Evolutionary conservation across 2,329 filamentous ascomycete species (phyloP).

Genomic region (Pseudogymnoascus sp.): DNA sequence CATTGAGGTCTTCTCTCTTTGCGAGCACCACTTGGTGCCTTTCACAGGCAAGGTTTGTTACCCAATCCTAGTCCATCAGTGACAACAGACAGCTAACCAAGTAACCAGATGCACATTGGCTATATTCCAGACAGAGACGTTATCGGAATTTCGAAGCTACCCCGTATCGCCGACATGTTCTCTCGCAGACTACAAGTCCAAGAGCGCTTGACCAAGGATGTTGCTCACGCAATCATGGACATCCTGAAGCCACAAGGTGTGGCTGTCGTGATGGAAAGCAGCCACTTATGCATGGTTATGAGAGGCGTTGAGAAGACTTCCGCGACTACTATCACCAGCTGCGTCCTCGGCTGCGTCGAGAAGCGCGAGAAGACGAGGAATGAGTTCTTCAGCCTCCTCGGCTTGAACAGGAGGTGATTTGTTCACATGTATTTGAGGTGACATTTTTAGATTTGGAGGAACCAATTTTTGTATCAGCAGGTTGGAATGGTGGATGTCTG

Average conservation of each 20-base stretch:
- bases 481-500: slow-evolving; percentile 3
- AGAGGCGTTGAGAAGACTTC: slow-evolving; percentile 90
- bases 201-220: slow-evolving; percentile 91
- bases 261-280: slow-evolving; percentile 94
- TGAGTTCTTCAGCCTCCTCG: slow-evolving; percentile 80
- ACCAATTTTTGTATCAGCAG: not conserved
- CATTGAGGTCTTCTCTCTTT: slow-evolving; percentile 89
- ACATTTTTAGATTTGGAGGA: not conserved
- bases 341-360: slow-evolving; percentile 94
- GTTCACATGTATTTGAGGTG: not conserved
- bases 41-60: slow-evolving; percentile 78
- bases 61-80: not conserved
- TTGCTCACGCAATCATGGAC: slow-evolving; percentile 87
- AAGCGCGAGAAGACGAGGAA: slow-evolving; percentile 87
- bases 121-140: slow-evolving; percentile 91
- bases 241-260: slow-evolving; percentile 90
- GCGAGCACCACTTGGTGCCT: slow-evolving; percentile 94
- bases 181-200: slow-evolving; percentile 88
- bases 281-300: slow-evolving; percentile 98
- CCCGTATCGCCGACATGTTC: slow-evolving; percentile 96
- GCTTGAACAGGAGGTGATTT: slow-evolving; percentile 45
- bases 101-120: slow-evolving; percentile 84
- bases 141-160: slow-evolving; percentile 90
- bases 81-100: slow-evolving; percentile 13
- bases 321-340: slow-evolving; percentile 86